These are phyloP conservation scores for Neurospora sp. DNA, from an alignment of 495 filamentous ascomycete species.

Conservation along the genomic window DNA sequence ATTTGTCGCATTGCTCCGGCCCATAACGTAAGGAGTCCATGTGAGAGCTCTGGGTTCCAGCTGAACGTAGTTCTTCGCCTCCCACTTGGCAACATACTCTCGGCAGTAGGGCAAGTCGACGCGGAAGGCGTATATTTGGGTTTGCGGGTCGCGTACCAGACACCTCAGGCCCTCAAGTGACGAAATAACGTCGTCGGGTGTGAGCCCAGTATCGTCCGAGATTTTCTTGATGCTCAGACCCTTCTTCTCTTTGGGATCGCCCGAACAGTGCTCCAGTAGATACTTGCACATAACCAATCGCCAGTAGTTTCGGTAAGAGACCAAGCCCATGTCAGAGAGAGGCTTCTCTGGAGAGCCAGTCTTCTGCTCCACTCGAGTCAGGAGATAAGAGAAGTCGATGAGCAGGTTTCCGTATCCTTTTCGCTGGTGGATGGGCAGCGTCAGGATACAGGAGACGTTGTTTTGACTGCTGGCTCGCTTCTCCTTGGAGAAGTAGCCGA, in stretches of 20 bases:
- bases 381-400: constrained; percentile 95
- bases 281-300: constrained; percentile 71
- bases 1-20: constrained; percentile 68
- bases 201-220: constrained; percentile 88
- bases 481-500: constrained; percentile 98
- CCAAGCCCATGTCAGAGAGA: constrained; percentile 92
- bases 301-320: constrained; percentile 98
- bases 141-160: constrained; percentile 80
- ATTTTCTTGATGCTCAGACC: constrained; percentile 66
- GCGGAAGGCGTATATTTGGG: constrained; percentile 77
- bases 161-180: constrained; percentile 82
- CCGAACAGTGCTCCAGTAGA: constrained; percentile 41
- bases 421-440: constrained; percentile 88
- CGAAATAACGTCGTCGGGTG: constrained; percentile 89
- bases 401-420: constrained; percentile 95
- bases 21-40: constrained; percentile 99
- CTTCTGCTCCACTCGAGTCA: constrained; percentile 86
- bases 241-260: constrained; percentile 45
- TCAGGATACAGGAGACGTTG: constrained; percentile 95
- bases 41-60: constrained; percentile 73
- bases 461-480: constrained; percentile 92
- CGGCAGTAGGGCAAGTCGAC: constrained; percentile 73
- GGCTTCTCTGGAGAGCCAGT: constrained; percentile 96
- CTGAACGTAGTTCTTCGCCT: constrained; percentile 74
- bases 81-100: constrained; percentile 77